A percentile compares a stretch with the other conserved stretches of the same genome.
These are phyloP conservation scores for Euclidium syriacum DNA, from an alignment of 345 rosid species.

Conservation along the genomic window DNA sequence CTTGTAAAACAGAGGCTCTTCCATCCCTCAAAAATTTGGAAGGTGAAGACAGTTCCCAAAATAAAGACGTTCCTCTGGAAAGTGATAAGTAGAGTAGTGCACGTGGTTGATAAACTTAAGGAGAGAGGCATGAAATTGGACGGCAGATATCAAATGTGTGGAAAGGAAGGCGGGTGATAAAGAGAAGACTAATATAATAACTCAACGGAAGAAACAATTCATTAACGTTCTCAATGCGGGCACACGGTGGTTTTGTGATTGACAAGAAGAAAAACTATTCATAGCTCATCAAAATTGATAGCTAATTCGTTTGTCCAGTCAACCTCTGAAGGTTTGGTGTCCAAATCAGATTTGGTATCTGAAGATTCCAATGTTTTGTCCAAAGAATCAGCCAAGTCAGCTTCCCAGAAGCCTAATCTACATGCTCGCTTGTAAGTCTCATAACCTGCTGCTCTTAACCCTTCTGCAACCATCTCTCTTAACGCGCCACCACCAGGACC, in stretches of 20 bases:
- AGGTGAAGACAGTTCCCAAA: too few species aligned
- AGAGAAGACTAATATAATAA: too few species aligned
- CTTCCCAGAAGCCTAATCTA: constrained; percentile 59
- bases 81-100: too few species aligned
- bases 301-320: constrained; percentile 46
- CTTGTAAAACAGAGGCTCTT: too few species aligned
- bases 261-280: constrained; percentile 12
- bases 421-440: constrained; percentile 59
- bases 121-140: too few species aligned
- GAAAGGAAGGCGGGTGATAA: too few species aligned
- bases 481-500: constrained; percentile 41
- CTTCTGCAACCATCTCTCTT: constrained; percentile 65
- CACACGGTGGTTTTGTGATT: not conserved
- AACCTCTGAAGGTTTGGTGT: constrained; percentile 37
- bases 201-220: not conserved
- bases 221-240: not conserved
- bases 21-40: too few species aligned
- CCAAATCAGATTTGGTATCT: constrained; percentile 28
- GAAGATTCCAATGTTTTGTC: constrained; percentile 43
- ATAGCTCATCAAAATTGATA: constrained; percentile 67
- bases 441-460: constrained; percentile 56
- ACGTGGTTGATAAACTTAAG: too few species aligned
- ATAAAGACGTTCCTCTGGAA: too few species aligned
- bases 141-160: too few species aligned
- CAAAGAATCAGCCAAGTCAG: constrained; percentile 52